Evolutionary conservation across 1,284 basidiomycete species (phyloP).

Genomic region (Microbotryum scabiosae): DNA sequence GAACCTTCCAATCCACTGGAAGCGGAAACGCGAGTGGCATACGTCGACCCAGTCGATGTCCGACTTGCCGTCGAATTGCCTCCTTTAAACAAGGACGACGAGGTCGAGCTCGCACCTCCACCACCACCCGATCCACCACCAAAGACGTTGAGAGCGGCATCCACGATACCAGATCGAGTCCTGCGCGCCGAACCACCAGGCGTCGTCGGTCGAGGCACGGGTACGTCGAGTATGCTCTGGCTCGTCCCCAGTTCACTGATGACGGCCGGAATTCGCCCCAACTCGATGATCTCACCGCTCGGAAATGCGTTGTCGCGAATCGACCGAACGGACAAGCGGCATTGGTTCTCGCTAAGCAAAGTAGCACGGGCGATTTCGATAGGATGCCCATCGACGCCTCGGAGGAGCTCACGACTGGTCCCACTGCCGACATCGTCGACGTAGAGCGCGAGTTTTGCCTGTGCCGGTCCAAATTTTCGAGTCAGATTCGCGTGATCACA

Average conservation of each 20-base stretch:
- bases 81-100: slow-evolving; percentile 7
- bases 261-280: slow-evolving; percentile 16
- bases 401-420: neutral
- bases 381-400: slow-evolving; percentile 1
- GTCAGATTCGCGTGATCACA: neutral
- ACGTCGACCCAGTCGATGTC: slow-evolving; percentile 18
- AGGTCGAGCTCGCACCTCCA: too few relatives aligned
- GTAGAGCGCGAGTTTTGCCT: slow-evolving; percentile 26
- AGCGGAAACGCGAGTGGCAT: neutral
- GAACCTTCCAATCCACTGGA: neutral
- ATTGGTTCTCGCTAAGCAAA: slow-evolving; percentile 1
- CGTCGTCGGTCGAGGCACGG: slow-evolving; percentile 8
- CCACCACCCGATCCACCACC: slow-evolving; percentile 1
- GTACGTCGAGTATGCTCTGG: slow-evolving; percentile 16
- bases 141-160: slow-evolving; percentile 20
- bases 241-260: slow-evolving; percentile 19
- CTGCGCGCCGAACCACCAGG: slow-evolving; percentile 7
- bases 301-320: neutral
- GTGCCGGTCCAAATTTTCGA: neutral
- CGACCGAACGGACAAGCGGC: neutral
- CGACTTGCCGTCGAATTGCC: slow-evolving; percentile 21
- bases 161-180: slow-evolving; percentile 12
- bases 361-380: slow-evolving; percentile 8
- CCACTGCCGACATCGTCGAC: slow-evolving; percentile 1
- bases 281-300: slow-evolving; percentile 6